Evolutionary conservation across 148 eudicot species (phyloP).

Genomic region (Persicaria maculosa): DNA sequence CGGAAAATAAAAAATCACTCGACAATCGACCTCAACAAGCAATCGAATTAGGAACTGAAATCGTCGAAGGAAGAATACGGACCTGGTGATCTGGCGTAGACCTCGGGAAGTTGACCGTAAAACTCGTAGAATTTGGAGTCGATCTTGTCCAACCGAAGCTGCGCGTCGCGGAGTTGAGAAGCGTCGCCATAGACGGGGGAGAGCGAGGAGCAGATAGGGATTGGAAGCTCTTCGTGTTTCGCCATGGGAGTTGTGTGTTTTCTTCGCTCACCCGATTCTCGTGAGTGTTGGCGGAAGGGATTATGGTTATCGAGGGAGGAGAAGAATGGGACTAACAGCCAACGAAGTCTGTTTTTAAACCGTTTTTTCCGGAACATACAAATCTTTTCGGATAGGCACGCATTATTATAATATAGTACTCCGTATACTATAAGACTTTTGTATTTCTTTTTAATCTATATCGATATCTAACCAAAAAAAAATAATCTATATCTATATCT

Average conservation of each 20-base stretch:
- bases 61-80: neutral
- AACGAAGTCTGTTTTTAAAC: neutral
- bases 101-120: slow-evolving; percentile 54
- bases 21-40: neutral
- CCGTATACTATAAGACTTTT: no score
- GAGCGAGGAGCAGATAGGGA: slow-evolving; percentile 46
- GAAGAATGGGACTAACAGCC: neutral
- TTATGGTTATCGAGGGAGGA: neutral
- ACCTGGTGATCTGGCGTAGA: slow-evolving; percentile 92
- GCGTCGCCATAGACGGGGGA: slow-evolving; percentile 58
- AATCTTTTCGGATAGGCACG: no score
- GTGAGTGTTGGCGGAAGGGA: neutral
- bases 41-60: neutral
- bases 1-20: neutral
- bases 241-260: slow-evolving; percentile 38
- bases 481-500: no score
- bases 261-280: neutral
- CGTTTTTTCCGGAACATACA: neutral
- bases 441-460: no score
- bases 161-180: slow-evolving; percentile 69
- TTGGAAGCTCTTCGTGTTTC: slow-evolving; percentile 65
- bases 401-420: no score
- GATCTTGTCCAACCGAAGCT: slow-evolving; percentile 47
- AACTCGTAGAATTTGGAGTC: slow-evolving; percentile 56
- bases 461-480: no score